Conservation (phyloP, 805 yeast genomes). For the Starmera pachycereana region DNA sequence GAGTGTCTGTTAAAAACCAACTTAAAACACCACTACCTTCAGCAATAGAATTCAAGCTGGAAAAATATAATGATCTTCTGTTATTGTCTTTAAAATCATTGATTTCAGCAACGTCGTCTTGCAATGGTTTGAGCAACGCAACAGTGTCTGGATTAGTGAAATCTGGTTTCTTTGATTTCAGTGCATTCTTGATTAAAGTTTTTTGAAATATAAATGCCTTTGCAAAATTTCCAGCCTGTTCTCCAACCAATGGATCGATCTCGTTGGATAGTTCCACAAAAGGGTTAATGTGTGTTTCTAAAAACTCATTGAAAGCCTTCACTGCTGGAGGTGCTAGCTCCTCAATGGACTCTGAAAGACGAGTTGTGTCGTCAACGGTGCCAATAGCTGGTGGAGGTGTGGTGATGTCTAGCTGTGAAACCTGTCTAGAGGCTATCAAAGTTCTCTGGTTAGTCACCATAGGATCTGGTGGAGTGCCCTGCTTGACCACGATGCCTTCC, state of each 20-base stretch:
- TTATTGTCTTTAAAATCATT: slow-evolving; percentile 63
- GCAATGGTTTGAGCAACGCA: slow-evolving; percentile 58
- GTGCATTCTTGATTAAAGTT: slow-evolving; percentile 48
- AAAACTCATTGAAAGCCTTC: slow-evolving; percentile 42
- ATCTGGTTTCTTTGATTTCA: slow-evolving; percentile 57
- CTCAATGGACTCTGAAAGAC: slow-evolving; percentile 5
- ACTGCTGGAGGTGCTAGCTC: slow-evolving; percentile 26
- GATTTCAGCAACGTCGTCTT: slow-evolving; percentile 45
- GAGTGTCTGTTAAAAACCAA: slow-evolving; percentile 76
- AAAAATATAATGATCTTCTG: slow-evolving; percentile 52
- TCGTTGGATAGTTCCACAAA: slow-evolving; percentile 42
- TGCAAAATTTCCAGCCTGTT: slow-evolving; percentile 39
- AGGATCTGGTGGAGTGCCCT: slow-evolving; percentile 2
- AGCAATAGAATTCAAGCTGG: slow-evolving; percentile 72
- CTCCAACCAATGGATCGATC: slow-evolving; percentile 47
- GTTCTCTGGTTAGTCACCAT: slow-evolving; percentile 1
- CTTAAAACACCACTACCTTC: slow-evolving; percentile 89
- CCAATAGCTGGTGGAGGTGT: slow-evolving; percentile 4
- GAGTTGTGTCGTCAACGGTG: neutral
- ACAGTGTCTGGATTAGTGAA: slow-evolving; percentile 40
- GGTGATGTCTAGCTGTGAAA: neutral
- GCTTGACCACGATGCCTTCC: slow-evolving; percentile 15
- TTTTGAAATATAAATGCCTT: slow-evolving; percentile 49
- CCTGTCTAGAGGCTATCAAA: slow-evolving; percentile 4
- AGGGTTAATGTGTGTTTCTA: slow-evolving; percentile 45